phyloP scores from a whole-genome alignment of 2,329 filamentous ascomycete species.

The Venturia effusa region DNA sequence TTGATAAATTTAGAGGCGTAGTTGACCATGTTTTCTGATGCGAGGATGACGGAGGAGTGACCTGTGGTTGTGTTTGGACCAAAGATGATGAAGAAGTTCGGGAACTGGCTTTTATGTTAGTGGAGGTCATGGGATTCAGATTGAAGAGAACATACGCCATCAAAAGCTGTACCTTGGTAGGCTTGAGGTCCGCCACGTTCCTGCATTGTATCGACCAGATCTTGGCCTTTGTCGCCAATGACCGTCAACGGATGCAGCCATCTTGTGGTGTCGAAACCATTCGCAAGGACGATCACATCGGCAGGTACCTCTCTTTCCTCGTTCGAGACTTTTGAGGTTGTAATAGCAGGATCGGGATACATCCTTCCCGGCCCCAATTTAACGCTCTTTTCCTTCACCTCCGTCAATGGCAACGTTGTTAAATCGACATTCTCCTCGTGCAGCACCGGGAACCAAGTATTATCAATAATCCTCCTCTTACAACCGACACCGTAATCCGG shows the following conservation, averaged over 20 bases:
- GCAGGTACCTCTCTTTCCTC: constrained; percentile 37
- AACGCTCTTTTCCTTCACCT: constrained; percentile 39
- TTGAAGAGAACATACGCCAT: constrained; percentile 29
- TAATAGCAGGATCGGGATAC: constrained; percentile 26
- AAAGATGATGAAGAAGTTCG: constrained; percentile 54
- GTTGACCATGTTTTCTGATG: constrained; percentile 50
- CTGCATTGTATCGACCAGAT: constrained; percentile 46
- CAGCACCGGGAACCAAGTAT: constrained; percentile 43
- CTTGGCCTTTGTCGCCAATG: constrained; percentile 38
- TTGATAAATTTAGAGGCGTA: constrained; percentile 49
- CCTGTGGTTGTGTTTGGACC: constrained; percentile 55
- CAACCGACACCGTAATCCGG: constrained; percentile 53
- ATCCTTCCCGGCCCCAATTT: constrained; percentile 39
- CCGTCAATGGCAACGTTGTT: constrained; percentile 39
- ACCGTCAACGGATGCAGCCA: constrained; percentile 45
- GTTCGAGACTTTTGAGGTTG: constrained; percentile 14
- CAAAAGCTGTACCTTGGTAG: constrained; percentile 48
- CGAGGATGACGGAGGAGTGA: constrained; percentile 49
- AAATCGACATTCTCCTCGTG: constrained; percentile 43
- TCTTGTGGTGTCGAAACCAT: constrained; percentile 47
- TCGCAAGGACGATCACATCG: constrained; percentile 51
- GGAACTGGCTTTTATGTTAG: constrained; percentile 26
- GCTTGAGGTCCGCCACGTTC: constrained; percentile 49
- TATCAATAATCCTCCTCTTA: constrained; percentile 52
- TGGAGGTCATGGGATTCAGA: background rate